A percentile compares a stretch with the other conserved stretches of the same genome.
These are phyloP conservation scores for Leptographium flavum DNA, from an alignment of 2,329 filamentous ascomycete species.

Conservation along the genomic window DNA sequence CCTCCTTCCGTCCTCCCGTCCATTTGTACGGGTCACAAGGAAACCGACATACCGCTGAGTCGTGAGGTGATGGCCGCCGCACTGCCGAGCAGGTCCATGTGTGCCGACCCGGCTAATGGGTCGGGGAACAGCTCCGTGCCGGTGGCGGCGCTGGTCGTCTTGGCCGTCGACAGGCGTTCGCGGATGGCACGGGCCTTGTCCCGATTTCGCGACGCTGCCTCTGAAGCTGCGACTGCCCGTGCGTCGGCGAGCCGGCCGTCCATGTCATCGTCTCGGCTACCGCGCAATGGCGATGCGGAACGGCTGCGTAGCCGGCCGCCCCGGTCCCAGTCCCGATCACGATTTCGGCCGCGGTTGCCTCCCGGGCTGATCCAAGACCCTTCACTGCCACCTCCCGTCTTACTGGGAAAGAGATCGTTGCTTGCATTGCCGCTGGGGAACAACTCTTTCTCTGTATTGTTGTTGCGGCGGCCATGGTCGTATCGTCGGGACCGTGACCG, in stretches of 20 bases:
- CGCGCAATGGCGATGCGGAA: slow-evolving; percentile 35
- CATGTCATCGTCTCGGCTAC: slow-evolving; percentile 12
- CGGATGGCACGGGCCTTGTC: slow-evolving; percentile 31
- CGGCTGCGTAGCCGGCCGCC: slow-evolving; percentile 22
- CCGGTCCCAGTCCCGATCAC: slow-evolving; percentile 23
- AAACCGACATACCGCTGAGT: slow-evolving; percentile 13
- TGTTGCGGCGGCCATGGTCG: slow-evolving; percentile 16
- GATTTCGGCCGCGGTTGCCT: not conserved
- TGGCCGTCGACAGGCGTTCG: slow-evolving; percentile 21
- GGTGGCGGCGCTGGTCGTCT: slow-evolving; percentile 28
- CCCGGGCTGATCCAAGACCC: not conserved
- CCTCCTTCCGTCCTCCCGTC: not conserved
- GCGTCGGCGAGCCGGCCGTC: slow-evolving; percentile 14
- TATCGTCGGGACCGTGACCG: slow-evolving; percentile 6
- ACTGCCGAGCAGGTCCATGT: slow-evolving; percentile 20
- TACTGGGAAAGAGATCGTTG: slow-evolving; percentile 20
- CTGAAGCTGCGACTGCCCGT: slow-evolving; percentile 7
- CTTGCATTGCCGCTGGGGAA: too few relatives aligned
- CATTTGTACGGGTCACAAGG: not conserved
- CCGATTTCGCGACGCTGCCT: slow-evolving; percentile 22
- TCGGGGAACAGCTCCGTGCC: slow-evolving; percentile 39
- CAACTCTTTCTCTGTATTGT: too few relatives aligned
- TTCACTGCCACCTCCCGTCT: too few relatives aligned
- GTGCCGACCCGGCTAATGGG: slow-evolving; percentile 14
- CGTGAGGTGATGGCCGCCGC: slow-evolving; percentile 13